Percentiles rank a stretch among this genome's conserved stretches.
These are phyloP conservation scores for Raddia distichophylla DNA, from an alignment of 176 grass and related monocot species.

Conservation along the genomic window DNA sequence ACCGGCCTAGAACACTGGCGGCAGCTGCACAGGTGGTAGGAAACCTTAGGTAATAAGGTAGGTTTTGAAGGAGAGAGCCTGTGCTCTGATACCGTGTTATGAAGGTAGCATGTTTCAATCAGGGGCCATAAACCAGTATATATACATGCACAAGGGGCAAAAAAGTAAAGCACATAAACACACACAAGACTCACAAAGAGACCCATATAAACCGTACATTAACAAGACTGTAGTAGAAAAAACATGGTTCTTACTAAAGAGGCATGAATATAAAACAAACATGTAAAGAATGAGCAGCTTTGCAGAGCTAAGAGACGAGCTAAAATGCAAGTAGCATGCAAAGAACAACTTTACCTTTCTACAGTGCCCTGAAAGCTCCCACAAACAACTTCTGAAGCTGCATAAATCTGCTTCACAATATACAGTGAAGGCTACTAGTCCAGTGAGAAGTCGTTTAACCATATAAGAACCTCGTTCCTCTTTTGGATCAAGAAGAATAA, in stretches of 20 bases:
- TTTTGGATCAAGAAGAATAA: constrained; percentile 47
- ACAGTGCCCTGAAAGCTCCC: constrained; percentile 27
- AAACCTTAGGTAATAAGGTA: too few species aligned
- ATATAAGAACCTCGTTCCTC: constrained; percentile 87
- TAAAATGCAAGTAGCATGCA: background rate
- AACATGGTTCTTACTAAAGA: background rate
- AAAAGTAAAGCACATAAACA: too few species aligned
- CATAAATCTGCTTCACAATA: constrained; percentile 16
- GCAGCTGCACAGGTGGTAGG: too few species aligned
- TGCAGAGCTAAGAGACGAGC: constrained; percentile 30
- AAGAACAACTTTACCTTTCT: constrained; percentile 40
- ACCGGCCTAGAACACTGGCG: too few species aligned
- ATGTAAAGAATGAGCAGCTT: constrained; percentile 27
- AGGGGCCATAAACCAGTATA: too few species aligned
- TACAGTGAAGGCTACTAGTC: constrained; percentile 43
- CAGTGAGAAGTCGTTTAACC: constrained; percentile 57
- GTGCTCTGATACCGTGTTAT: too few species aligned
- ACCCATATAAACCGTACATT: too few species aligned
- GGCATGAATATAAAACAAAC: background rate
- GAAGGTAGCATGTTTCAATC: too few species aligned
- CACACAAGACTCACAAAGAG: too few species aligned
- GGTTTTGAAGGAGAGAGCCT: too few species aligned
- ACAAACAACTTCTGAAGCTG: constrained; percentile 13
- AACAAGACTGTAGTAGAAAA: background rate
- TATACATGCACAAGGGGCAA: too few species aligned